A percentile compares a stretch with the other conserved stretches of the same genome.
Evolutionary conservation across 306 rosid species (phyloP).

Genomic region (Quercus ilex): DNA sequence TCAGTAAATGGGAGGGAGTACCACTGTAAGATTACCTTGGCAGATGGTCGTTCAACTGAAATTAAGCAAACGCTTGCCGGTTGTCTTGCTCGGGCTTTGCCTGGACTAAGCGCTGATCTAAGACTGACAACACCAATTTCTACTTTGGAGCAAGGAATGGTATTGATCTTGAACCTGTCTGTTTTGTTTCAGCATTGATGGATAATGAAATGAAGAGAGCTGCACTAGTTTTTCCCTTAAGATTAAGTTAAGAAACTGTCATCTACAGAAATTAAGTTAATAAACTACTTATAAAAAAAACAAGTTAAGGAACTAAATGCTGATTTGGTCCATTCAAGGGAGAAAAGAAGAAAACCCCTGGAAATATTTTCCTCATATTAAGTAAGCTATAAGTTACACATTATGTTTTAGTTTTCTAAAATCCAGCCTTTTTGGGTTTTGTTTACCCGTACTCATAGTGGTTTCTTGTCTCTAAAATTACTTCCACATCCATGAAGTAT

Average conservation of each 20-base stretch:
- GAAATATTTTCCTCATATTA: too few species aligned
- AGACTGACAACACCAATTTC: slow-evolving; percentile 70
- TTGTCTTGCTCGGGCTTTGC: slow-evolving; percentile 84
- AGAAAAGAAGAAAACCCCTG: too few species aligned
- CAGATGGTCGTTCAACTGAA: slow-evolving; percentile 86
- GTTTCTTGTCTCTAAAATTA: too few species aligned
- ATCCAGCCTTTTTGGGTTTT: too few species aligned
- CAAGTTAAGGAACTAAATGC: not conserved
- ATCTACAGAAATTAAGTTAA: too few species aligned
- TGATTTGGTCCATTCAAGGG: not conserved
- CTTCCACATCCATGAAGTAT: too few species aligned
- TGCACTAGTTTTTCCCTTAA: not conserved
- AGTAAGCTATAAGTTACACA: too few species aligned
- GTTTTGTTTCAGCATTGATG: slow-evolving; percentile 10
- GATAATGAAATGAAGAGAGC: not conserved
- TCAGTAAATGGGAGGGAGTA: slow-evolving; percentile 67
- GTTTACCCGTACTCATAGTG: too few species aligned
- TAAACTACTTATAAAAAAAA: too few species aligned
- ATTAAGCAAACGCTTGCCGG: slow-evolving; percentile 79
- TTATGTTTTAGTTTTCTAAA: too few species aligned
- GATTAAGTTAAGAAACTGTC: not conserved
- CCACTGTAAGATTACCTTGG: slow-evolving; percentile 57
- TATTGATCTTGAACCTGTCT: slow-evolving; percentile 32
- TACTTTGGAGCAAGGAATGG: slow-evolving; percentile 87
- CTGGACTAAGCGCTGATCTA: slow-evolving; percentile 67